Percentiles rank a stretch among this genome's conserved stretches.
phyloP scores from a whole-genome alignment of 1,284 basidiomycete species.

The Puccinia polysora region DNA sequence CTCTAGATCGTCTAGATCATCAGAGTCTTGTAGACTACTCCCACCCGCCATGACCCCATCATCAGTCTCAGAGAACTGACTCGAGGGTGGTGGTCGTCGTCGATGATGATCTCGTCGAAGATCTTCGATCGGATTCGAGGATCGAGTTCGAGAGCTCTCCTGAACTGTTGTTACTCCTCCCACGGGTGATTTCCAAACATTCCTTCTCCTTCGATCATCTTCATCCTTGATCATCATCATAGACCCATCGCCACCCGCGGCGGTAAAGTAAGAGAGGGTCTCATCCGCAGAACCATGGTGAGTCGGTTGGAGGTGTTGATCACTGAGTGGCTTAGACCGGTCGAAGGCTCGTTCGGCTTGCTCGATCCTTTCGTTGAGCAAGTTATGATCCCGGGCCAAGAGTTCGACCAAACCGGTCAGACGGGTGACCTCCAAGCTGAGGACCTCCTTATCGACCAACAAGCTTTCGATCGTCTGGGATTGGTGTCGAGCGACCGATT shows the following conservation, averaged over 20 bases:
- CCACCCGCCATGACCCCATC: neutral
- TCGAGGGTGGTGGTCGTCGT: neutral
- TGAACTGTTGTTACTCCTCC: too few species aligned
- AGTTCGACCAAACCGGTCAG: slow-evolving; percentile 28
- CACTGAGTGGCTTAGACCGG: neutral
- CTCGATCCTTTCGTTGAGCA: slow-evolving; percentile 16
- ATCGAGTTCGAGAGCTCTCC: too few species aligned
- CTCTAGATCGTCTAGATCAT: neutral
- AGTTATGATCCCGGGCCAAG: slow-evolving; percentile 15
- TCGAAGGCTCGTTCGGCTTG: slow-evolving; percentile 3
- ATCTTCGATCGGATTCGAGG: neutral
- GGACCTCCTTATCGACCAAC: slow-evolving; percentile 28
- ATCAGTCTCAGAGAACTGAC: slow-evolving; percentile 14
- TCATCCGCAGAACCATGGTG: too few species aligned
- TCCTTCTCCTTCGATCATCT: too few species aligned
- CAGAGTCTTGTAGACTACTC: neutral
- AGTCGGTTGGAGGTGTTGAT: too few species aligned
- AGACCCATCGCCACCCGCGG: too few species aligned
- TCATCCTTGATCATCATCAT: too few species aligned
- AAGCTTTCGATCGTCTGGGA: slow-evolving; percentile 24
- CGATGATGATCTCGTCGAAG: neutral
- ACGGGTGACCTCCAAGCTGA: slow-evolving; percentile 13
- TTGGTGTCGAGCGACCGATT: slow-evolving; percentile 17
- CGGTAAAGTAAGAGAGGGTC: too few species aligned
- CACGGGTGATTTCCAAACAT: too few species aligned